Evolutionary conservation across 2,329 filamentous ascomycete species (phyloP).

Genomic region (Penicillium hordei): DNA sequence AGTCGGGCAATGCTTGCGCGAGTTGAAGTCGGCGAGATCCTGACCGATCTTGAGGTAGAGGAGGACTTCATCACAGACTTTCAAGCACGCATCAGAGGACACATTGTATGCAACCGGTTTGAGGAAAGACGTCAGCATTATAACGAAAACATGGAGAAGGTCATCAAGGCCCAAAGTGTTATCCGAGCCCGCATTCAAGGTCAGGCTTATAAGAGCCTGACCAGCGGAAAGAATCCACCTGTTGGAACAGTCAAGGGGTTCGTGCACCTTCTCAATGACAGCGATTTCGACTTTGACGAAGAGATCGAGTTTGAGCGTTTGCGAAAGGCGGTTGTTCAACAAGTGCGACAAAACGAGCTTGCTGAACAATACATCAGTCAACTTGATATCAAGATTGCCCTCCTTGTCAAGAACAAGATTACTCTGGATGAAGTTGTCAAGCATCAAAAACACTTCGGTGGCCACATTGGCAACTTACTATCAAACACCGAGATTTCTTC

Average conservation of each 20-base stretch:
- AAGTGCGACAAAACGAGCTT: constrained; percentile 95
- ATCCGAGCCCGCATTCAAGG: constrained; percentile 92
- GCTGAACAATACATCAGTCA: constrained; percentile 98
- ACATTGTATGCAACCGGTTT: constrained; percentile 71
- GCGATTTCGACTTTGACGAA: constrained; percentile 98
- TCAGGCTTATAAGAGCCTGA: constrained; percentile 96
- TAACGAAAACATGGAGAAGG: constrained; percentile 96
- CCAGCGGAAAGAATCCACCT: constrained; percentile 92
- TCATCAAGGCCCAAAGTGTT: constrained; percentile 98
- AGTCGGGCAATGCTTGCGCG: constrained; percentile 77
- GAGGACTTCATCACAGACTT: constrained; percentile 74
- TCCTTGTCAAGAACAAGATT: constrained; percentile 99
- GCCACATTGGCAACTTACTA: constrained; percentile 78
- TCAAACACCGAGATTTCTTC: constrained; percentile 87
- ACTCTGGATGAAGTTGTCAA: constrained; percentile 96
- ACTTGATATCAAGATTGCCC: constrained; percentile 96
- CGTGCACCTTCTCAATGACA: constrained; percentile 95
- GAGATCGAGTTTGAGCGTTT: constrained; percentile 95
- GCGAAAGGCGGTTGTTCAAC: constrained; percentile 93
- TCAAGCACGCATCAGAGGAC: constrained; percentile 72
- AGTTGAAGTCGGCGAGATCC: constrained; percentile 67
- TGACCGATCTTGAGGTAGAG: constrained; percentile 77
- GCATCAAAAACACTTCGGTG: constrained; percentile 94
- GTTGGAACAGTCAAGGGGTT: constrained; percentile 98
- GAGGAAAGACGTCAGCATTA: constrained; percentile 85